These are phyloP conservation scores for Vigna hirtella DNA, from an alignment of 306 rosid species.

Conservation along the genomic window DNA sequence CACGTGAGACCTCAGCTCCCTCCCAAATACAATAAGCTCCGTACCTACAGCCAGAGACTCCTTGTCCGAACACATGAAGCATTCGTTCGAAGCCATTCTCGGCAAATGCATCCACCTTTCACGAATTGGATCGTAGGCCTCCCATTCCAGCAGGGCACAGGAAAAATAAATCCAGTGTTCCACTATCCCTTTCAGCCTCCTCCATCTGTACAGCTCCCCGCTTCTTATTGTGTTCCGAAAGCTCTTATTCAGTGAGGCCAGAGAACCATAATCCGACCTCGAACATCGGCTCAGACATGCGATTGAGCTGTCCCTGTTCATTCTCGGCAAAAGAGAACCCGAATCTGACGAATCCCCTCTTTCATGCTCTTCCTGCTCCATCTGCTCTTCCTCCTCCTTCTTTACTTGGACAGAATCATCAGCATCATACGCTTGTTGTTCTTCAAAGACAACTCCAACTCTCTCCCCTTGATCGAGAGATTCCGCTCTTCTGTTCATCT, in stretches of 20 bases:
- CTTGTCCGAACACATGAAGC: slow-evolving; percentile 87
- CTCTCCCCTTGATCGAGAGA: slow-evolving; percentile 42
- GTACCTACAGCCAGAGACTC: slow-evolving; percentile 95
- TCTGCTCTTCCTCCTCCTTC: slow-evolving; percentile 14
- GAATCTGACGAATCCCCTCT: slow-evolving; percentile 62
- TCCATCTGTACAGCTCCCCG: slow-evolving; percentile 76
- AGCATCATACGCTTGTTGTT: slow-evolving; percentile 19
- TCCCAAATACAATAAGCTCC: slow-evolving; percentile 89
- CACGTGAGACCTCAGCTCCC: slow-evolving; percentile 66
- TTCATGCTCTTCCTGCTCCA: slow-evolving; percentile 40
- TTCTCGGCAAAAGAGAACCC: slow-evolving; percentile 50
- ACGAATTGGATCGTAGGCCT: slow-evolving; percentile 78
- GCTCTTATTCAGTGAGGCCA: slow-evolving; percentile 68
- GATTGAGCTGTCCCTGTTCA: slow-evolving; percentile 79
- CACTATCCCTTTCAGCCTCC: slow-evolving; percentile 64
- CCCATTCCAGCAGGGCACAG: slow-evolving; percentile 84
- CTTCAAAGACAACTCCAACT: slow-evolving; percentile 19
- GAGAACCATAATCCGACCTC: slow-evolving; percentile 73
- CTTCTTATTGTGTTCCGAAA: slow-evolving; percentile 61
- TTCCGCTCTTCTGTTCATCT: slow-evolving; percentile 48
- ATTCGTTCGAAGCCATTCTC: slow-evolving; percentile 77
- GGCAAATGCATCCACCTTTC: slow-evolving; percentile 85
- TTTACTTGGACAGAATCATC: slow-evolving; percentile 38
- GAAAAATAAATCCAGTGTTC: slow-evolving; percentile 94
- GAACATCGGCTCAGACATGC: slow-evolving; percentile 77